Evolutionary conservation across 176 grass and related monocot genomes (phyloP).

Genomic region (barley (Hordeum vulgare)): MorexV3_pseudomolecules_assembly NC_058520.1:423676690-423677189

Average conservation of each 20-base stretch:
- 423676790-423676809: constrained; percentile 75
- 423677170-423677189: constrained; percentile 55
- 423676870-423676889: constrained; percentile 58
- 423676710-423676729: constrained; percentile 51
- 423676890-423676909: constrained; percentile 33
- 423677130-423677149: constrained; percentile 60
- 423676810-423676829: constrained; percentile 62
- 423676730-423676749: constrained; percentile 39
- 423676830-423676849: constrained; percentile 60
- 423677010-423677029: constrained; percentile 49
- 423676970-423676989: constrained; percentile 65
- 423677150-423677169: constrained; percentile 41
- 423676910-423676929: constrained; percentile 38
- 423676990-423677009: constrained; percentile 74
- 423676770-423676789: constrained; percentile 40
- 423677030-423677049: constrained; percentile 60
- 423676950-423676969: constrained; percentile 55
- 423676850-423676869: constrained; percentile 71
- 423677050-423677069: constrained; percentile 87
- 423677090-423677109: constrained; percentile 39
- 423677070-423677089: constrained; percentile 56
- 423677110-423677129: constrained; percentile 76
- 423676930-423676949: constrained; percentile 50
- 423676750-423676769: constrained; percentile 46
- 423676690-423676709: constrained; percentile 83